Evolutionary conservation across 1,139 yeast species (phyloP).

Genomic region (Magnusiomyces tetraspermus): DNA sequence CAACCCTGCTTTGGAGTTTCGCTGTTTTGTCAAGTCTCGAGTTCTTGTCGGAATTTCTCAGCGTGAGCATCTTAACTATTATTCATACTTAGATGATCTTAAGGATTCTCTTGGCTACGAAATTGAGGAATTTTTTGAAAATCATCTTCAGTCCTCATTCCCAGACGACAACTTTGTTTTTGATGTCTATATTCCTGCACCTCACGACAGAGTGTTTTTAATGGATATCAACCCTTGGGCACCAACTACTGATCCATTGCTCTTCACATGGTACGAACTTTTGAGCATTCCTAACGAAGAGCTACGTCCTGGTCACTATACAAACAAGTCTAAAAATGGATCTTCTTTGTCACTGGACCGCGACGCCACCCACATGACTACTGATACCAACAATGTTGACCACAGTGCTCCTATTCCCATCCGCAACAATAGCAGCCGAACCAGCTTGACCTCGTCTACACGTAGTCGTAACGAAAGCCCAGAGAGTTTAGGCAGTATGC

Average conservation of each 20-base stretch:
- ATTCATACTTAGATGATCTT: conserved; percentile 51
- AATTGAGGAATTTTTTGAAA: conserved; percentile 49
- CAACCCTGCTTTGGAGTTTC: conserved; percentile 83
- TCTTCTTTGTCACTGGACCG: conserved; percentile 12
- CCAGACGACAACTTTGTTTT: conserved; percentile 52
- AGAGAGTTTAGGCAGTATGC: background rate
- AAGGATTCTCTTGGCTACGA: conserved; percentile 39
- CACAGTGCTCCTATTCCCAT: conserved; percentile 77
- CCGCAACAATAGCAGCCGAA: conserved; percentile 53
- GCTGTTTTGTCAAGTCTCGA: conserved; percentile 64
- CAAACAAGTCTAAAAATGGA: background rate
- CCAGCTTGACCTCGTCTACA: conserved; percentile 26
- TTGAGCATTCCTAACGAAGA: background rate
- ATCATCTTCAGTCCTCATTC: conserved; percentile 41
- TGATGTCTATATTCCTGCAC: conserved; percentile 75
- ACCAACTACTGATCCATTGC: conserved; percentile 61
- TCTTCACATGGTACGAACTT: conserved; percentile 81
- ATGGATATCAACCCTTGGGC: conserved; percentile 82
- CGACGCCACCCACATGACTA: conserved; percentile 42
- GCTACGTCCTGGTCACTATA: background rate
- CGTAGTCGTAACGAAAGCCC: background rate
- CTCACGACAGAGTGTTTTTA: conserved; percentile 53
- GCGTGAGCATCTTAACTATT: conserved; percentile 65
- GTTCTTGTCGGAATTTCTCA: conserved; percentile 67
- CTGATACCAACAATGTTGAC: conserved; percentile 39